phyloP scores from a whole-genome alignment of 257 asterid species.

The Jaltomata sinuosa region DNA sequence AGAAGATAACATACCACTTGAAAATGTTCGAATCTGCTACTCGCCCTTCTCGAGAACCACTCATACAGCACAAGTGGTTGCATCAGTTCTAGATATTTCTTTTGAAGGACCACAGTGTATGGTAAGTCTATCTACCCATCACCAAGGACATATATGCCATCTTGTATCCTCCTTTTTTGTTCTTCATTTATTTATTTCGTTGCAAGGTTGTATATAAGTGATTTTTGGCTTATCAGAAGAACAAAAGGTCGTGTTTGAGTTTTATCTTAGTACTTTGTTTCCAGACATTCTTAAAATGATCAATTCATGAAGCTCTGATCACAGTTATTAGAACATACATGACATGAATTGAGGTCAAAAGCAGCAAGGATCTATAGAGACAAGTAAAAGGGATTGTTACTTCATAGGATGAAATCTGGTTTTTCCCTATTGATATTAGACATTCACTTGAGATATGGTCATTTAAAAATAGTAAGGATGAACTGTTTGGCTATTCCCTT shows the following conservation, averaged over 20 bases:
- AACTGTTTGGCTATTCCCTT: neutral
- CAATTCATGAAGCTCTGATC: neutral
- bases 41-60: slow-evolving; percentile 92
- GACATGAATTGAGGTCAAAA: neutral
- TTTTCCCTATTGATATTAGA: neutral
- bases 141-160: neutral
- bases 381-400: neutral
- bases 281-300: neutral
- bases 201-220: neutral
- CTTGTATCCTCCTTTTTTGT: neutral
- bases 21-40: slow-evolving; percentile 77
- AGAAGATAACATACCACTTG: slow-evolving; percentile 33
- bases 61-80: slow-evolving; percentile 75
- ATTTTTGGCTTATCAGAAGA: neutral
- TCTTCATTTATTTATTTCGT: neutral
- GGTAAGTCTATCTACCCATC: slow-evolving; percentile 24
- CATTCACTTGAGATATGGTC: neutral
- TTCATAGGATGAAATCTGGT: neutral
- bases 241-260: neutral
- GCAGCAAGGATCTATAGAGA: neutral
- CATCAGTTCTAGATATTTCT: slow-evolving; percentile 59
- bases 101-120: slow-evolving; percentile 73
- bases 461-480: neutral
- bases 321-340: neutral
- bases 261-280: neutral